Percentiles rank a stretch among this genome's conserved stretches.
Conservation (phyloP, 768 basidiomycete species). For the Coprinopsis sp. region DNA sequence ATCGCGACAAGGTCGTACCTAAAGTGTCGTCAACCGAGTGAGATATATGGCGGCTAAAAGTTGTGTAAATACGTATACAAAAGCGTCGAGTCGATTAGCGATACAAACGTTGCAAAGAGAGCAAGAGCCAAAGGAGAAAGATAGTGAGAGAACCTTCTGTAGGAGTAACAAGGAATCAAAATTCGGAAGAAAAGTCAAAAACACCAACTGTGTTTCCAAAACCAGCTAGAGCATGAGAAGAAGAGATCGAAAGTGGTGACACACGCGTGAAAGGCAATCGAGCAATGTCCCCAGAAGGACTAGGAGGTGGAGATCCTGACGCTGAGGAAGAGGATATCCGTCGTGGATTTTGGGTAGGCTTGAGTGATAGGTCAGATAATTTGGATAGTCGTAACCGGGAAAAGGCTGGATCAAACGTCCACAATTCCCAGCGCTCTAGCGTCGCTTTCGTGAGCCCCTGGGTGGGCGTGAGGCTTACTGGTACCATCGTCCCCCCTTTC, state of each 20-base stretch:
- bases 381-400: conserved; percentile 46
- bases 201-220: conserved; percentile 77
- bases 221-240: conserved; percentile 57
- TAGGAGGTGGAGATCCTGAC: conserved; percentile 7
- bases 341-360: conserved; percentile 13
- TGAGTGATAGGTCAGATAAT: conserved; percentile 41
- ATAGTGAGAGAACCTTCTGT: not conserved
- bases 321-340: conserved; percentile 19
- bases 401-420: conserved; percentile 64
- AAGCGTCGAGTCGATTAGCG: not conserved
- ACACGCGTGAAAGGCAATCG: conserved; percentile 81
- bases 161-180: conserved; percentile 4
- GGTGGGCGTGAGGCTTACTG: conserved; percentile 11
- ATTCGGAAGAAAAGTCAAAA: conserved; percentile 35
- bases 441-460: conserved; percentile 58
- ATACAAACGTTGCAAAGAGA: conserved; percentile 10
- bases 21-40: no score
- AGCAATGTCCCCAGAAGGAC: conserved; percentile 33
- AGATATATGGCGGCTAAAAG: no score
- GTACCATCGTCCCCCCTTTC: conserved; percentile 16
- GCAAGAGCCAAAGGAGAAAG: conserved; percentile 1
- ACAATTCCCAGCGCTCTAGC: conserved; percentile 79
- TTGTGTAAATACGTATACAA: no score
- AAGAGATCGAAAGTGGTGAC: conserved; percentile 48
- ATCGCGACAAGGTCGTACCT: no score